A percentile compares a stretch with the other conserved stretches of the same genome.
phyloP scores from a whole-genome alignment of 2,329 filamentous ascomycete species.

The Shiraia sp. region DNA sequence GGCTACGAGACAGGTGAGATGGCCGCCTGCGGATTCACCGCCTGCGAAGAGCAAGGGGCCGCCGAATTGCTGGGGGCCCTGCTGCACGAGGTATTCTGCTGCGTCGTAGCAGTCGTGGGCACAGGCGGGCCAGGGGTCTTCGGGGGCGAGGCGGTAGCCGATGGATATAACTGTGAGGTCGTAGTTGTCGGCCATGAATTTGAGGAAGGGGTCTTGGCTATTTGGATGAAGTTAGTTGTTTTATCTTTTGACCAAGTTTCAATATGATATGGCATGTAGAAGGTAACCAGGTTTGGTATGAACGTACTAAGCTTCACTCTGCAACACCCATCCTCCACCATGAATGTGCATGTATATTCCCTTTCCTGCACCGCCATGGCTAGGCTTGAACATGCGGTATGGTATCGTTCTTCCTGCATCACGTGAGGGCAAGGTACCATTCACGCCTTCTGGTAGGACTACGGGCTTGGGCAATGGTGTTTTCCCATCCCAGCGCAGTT shows the following conservation, averaged over 20 bases:
- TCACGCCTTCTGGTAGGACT: slow-evolving; percentile 51
- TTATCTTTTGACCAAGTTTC: not conserved
- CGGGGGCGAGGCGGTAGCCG: slow-evolving; percentile 64
- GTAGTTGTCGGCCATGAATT: slow-evolving; percentile 55
- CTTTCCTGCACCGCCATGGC: slow-evolving; percentile 46
- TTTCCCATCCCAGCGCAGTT: slow-evolving; percentile 59
- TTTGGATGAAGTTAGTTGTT: not conserved
- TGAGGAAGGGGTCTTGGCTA: slow-evolving; percentile 54
- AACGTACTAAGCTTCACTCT: slow-evolving; percentile 38
- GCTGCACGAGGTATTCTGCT: slow-evolving; percentile 57
- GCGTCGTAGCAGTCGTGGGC: slow-evolving; percentile 63
- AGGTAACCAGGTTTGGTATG: not conserved
- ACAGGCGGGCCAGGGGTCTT: slow-evolving; percentile 60
- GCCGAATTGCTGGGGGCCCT: slow-evolving; percentile 50
- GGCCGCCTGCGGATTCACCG: slow-evolving; percentile 54
- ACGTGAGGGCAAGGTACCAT: slow-evolving; percentile 56
- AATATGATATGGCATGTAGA: not conserved
- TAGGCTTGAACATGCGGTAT: slow-evolving; percentile 56
- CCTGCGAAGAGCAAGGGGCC: slow-evolving; percentile 49
- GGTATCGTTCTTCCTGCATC: slow-evolving; percentile 56
- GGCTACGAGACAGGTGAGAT: slow-evolving; percentile 53
- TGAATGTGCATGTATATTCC: slow-evolving; percentile 62
- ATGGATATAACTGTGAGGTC: slow-evolving; percentile 58
- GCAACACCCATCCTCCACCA: slow-evolving; percentile 55
- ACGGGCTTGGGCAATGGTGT: slow-evolving; percentile 55